Base-by-base conservation (phyloP, 2,329 filamentous ascomycete genomes). In the Aspergillus sp. region DNA sequence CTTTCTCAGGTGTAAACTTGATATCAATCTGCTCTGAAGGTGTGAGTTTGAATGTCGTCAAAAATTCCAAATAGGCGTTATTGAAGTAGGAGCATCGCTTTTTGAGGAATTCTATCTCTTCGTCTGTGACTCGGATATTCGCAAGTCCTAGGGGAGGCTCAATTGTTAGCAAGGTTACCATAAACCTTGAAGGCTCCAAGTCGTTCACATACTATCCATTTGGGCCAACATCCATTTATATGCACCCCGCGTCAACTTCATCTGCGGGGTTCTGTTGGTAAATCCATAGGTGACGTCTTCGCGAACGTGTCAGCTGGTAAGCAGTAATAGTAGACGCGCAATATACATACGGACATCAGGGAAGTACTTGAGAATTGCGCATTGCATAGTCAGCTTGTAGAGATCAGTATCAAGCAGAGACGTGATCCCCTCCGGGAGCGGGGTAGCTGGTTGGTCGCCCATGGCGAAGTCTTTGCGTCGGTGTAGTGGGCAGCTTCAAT, bases 321-420 rank as follows among this genome's bases (percentile, higher is more conserved):
- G 19, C n/a, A 52, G 1, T 25, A n/a, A 28, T n/a, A 11, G 13
- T 23, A 34, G 34, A 2, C 25, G 9, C 25, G 23, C 23, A 2
- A 22, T n/a, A 41, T 47, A 74, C 79, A 73, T 68, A 83, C 81
- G 68, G 61, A 82, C 81, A 61, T 93, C 84, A 38, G 90, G 90
- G 77, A 96, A 98, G 81, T 93, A 96, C 78, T 96, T 96, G 69
- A 96, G 85, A 67, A 98, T 90, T 64, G 93, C 93, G 75, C 91
- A 97, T 89, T 99, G 95, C 95, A 99, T 99, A 22, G 95, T 99
- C 78, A 99, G 80, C 80, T 99, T 99, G 86, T 97, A 99, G 64
- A 99, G 79, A 76, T 90, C 88, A 17, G 91, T 94, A 73, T 95
- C 91, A 58, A 95, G 83, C 73, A 95, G 90, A 72, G 91, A 94